Conservation (phyloP, 106 monocot species). For the Iris macrosiphon region DNA sequence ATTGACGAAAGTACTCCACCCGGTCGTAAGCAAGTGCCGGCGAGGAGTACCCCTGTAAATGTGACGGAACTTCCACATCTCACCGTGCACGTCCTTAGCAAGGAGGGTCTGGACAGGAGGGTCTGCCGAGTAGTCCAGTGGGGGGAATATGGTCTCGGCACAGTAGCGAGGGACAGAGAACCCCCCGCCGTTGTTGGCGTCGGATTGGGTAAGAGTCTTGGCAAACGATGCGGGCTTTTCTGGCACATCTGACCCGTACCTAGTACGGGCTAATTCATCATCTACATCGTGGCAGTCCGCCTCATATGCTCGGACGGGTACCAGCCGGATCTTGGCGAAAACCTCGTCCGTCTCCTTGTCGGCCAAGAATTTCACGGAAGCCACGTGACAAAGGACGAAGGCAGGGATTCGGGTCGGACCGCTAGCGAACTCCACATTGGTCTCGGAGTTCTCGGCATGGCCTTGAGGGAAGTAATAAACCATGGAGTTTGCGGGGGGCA, state of each 20-base stretch:
- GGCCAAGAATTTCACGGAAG: constrained; percentile 5
- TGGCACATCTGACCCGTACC: not conserved
- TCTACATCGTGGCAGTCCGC: constrained; percentile 7
- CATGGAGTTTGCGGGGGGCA: constrained; percentile 36
- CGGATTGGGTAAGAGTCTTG: constrained; percentile 42
- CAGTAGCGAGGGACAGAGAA: constrained; percentile 51
- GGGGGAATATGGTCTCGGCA: constrained; percentile 48
- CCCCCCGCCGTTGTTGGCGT: constrained; percentile 49
- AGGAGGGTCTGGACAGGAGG: constrained; percentile 34
- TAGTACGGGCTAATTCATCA: not conserved
- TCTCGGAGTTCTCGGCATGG: constrained; percentile 43
- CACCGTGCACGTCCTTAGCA: constrained; percentile 42
- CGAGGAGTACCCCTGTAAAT: constrained; percentile 51
- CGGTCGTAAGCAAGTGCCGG: constrained; percentile 46
- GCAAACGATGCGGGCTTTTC: constrained; percentile 36
- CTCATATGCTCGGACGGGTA: constrained; percentile 11
- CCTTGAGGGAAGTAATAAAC: constrained; percentile 63
- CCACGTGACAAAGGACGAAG: not conserved
- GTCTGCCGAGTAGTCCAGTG: constrained; percentile 32
- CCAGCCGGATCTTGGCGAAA: constrained; percentile 23
- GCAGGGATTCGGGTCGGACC: not conserved
- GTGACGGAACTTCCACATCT: constrained; percentile 44
- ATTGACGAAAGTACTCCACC: constrained; percentile 49
- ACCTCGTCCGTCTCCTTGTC: constrained; percentile 15
- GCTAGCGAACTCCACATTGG: constrained; percentile 16